A percentile compares a stretch with the other conserved stretches of the same genome.
Conservation (phyloP, 805 yeast genomes). For the Wickerhamomyces strasburgensis region DNA sequence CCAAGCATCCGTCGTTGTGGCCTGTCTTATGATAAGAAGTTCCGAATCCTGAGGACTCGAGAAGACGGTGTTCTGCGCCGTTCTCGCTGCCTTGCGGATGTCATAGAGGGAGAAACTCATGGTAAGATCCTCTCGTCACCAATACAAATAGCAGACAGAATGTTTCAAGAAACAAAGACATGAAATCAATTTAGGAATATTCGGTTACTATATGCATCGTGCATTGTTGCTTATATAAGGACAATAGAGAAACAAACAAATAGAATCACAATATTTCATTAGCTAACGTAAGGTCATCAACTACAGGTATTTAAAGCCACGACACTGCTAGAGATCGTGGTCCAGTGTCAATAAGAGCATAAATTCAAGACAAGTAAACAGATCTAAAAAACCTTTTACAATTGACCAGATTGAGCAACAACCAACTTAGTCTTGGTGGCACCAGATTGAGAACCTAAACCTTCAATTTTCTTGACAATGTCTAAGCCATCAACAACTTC, state of each 20-base stretch:
- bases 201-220: too few relatives aligned
- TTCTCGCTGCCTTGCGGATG: constrained; percentile 35
- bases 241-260: too few relatives aligned
- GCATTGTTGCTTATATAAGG: too few relatives aligned
- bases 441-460: constrained; percentile 70
- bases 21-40: constrained; percentile 34
- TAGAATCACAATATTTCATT: too few relatives aligned
- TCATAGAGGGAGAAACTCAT: constrained; percentile 32
- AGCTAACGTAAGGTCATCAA: too few relatives aligned
- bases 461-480: constrained; percentile 79
- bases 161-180: too few relatives aligned
- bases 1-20: constrained; percentile 47
- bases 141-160: too few relatives aligned
- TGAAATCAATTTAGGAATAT: too few relatives aligned
- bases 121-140: too few relatives aligned
- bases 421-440: constrained; percentile 60
- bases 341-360: not conserved
- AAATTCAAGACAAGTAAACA: not conserved
- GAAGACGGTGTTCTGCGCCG: constrained; percentile 34
- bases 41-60: constrained; percentile 33
- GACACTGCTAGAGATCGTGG: too few relatives aligned
- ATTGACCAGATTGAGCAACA: constrained; percentile 52
- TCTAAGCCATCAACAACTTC: constrained; percentile 84
- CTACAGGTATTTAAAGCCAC: too few relatives aligned
- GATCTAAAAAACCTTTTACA: constrained; percentile 7